Percentiles rank a stretch among this genome's conserved stretches.
phyloP scores from a whole-genome alignment of 768 basidiomycete species.

The Leccinum subgranulosum region DNA sequence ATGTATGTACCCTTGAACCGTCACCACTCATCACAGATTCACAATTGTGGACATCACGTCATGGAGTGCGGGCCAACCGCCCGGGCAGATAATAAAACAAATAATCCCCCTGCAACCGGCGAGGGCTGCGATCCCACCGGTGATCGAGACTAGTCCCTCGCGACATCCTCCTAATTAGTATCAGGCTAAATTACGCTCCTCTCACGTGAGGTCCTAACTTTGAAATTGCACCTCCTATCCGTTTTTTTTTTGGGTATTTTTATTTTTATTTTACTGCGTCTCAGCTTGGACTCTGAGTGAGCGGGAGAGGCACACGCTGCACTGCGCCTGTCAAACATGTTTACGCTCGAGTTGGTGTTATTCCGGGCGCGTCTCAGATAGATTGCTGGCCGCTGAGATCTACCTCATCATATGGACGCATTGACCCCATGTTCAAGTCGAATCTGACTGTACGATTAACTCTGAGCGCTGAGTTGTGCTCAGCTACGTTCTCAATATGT shows the following conservation, averaged over 20 bases:
- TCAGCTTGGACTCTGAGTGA: not conserved
- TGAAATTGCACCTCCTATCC: not conserved
- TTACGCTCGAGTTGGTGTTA: not conserved
- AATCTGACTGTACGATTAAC: not conserved
- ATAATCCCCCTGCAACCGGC: not conserved
- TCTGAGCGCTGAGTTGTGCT: not conserved
- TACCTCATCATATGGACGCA: not conserved
- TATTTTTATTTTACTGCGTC: not conserved
- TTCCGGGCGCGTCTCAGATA: slow-evolving; percentile 2
- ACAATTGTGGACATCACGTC: too few relatives aligned
- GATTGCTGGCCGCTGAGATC: not conserved
- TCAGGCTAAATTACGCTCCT: not conserved
- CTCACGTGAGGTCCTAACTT: not conserved
- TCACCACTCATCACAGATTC: too few relatives aligned
- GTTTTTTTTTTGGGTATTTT: not conserved
- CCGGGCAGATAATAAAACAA: not conserved
- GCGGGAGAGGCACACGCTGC: not conserved
- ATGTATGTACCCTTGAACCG: too few relatives aligned
- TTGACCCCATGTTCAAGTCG: not conserved
- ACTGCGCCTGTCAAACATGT: not conserved
- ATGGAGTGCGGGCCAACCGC: not conserved
- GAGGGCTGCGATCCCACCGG: not conserved
- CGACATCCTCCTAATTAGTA: not conserved
- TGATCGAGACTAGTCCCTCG: not conserved
- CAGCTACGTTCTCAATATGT: not conserved